phyloP scores from a whole-genome alignment of 148 eudicot species.

The Talinum fruticosum region DNA sequence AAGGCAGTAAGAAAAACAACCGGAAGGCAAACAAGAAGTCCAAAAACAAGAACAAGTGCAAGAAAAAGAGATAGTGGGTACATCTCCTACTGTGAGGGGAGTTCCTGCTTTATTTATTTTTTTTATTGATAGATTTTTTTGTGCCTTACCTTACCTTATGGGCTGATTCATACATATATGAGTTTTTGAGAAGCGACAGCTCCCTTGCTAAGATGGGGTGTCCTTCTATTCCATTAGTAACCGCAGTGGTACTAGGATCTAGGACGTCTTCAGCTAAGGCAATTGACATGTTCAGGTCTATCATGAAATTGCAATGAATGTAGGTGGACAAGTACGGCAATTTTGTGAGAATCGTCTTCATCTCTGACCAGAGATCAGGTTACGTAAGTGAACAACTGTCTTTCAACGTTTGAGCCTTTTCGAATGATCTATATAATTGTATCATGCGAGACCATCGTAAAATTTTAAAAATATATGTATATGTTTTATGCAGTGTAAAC shows the following conservation, averaged over 20 bases:
- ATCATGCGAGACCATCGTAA: neutral
- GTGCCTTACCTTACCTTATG: neutral
- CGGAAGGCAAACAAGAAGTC: constrained; percentile 1
- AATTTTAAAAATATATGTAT: too few species aligned
- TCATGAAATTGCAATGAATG: too few species aligned
- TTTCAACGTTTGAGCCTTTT: neutral
- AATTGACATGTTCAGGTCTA: neutral
- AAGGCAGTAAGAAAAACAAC: constrained; percentile 14
- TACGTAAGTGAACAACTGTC: neutral
- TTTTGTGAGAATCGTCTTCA: neutral
- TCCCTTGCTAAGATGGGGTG: neutral
- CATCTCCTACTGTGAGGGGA: neutral
- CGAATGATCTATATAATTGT: too few species aligned
- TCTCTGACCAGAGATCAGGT: neutral
- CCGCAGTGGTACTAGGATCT: neutral
- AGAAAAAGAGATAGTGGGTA: neutral
- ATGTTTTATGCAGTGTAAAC: too few species aligned
- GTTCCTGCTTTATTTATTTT: neutral
- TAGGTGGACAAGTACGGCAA: neutral
- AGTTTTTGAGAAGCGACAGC: neutral
- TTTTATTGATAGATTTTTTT: neutral
- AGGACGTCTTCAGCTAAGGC: neutral
- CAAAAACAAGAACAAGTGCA: constrained; percentile 5
- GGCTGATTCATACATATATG: neutral
- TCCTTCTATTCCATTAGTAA: neutral